Conservation (phyloP, 1,284 basidiomycete genomes). For the Ceratorhiza oryzae-sativae region DNA sequence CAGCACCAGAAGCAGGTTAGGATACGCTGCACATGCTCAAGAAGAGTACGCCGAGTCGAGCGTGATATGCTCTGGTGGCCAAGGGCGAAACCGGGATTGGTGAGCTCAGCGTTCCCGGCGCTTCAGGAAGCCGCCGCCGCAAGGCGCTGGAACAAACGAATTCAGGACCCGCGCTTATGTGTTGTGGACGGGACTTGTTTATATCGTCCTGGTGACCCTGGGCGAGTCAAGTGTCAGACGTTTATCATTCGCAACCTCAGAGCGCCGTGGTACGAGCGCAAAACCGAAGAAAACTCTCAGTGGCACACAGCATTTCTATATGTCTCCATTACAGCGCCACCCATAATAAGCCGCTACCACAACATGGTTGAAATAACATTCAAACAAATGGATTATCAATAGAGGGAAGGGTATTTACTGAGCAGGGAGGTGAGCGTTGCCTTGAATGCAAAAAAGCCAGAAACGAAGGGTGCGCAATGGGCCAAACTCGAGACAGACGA, state of each 20-base stretch:
- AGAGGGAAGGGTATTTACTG: constrained; percentile 24
- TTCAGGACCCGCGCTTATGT: no score
- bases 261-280: no score
- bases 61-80: neutral
- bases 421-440: constrained; percentile 1
- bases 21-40: neutral
- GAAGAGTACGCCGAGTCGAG: neutral
- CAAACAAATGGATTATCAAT: constrained; percentile 38
- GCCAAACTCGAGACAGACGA: neutral
- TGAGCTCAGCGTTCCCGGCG: neutral
- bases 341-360: no score
- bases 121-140: neutral
- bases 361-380: neutral
- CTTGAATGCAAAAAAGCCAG: neutral
- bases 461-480: neutral
- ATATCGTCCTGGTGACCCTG: neutral
- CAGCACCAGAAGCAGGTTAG: neutral
- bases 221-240: no score
- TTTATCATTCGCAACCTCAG: no score
- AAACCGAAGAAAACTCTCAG: no score
- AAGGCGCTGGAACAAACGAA: neutral
- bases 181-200: no score
- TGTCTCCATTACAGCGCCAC: neutral
- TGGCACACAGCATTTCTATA: no score
- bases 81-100: neutral